A percentile compares a stretch with the other conserved stretches of the same genome.
These are phyloP conservation scores for Glycine latifolia DNA, from an alignment of 306 rosid genomes.

Conservation along the genomic window DNA sequence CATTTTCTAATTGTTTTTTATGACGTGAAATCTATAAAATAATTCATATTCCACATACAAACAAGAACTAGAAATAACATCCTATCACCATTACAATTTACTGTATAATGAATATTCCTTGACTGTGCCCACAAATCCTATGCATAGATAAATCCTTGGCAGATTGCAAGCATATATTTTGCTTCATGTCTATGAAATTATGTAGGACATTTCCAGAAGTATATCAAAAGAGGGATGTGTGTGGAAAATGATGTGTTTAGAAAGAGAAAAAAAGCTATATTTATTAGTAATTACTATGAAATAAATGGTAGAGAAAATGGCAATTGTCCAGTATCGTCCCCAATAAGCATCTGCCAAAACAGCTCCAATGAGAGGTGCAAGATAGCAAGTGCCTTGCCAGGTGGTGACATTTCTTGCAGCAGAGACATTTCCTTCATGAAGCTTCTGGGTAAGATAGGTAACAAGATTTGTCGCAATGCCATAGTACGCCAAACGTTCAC, in stretches of 20 bases:
- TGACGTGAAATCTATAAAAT: slow-evolving; percentile 12
- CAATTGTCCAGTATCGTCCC: slow-evolving; percentile 99
- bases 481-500: slow-evolving; percentile 94
- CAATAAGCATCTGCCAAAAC: slow-evolving; percentile 93
- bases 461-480: slow-evolving; percentile 95
- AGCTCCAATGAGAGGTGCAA: slow-evolving; percentile 96
- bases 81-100: slow-evolving; percentile 23
- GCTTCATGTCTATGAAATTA: slow-evolving; percentile 30
- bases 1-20: slow-evolving; percentile 9
- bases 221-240: slow-evolving; percentile 19
- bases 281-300: slow-evolving; percentile 67
- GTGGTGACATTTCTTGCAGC: slow-evolving; percentile 97
- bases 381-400: slow-evolving; percentile 99
- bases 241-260: slow-evolving; percentile 28
- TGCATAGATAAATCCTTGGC: slow-evolving; percentile 5
- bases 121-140: not conserved
- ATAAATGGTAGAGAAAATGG: slow-evolving; percentile 77
- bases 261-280: slow-evolving; percentile 1
- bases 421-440: slow-evolving; percentile 86
- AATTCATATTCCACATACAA: slow-evolving; percentile 25
- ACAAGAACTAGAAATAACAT: slow-evolving; percentile 4
- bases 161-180: slow-evolving; percentile 6
- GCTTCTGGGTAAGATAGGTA: slow-evolving; percentile 83
- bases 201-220: slow-evolving; percentile 24
- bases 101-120: slow-evolving; percentile 33